These are phyloP conservation scores for Laguncularia racemosa DNA, from an alignment of 345 rosid genomes.

Conservation along the genomic window DNA sequence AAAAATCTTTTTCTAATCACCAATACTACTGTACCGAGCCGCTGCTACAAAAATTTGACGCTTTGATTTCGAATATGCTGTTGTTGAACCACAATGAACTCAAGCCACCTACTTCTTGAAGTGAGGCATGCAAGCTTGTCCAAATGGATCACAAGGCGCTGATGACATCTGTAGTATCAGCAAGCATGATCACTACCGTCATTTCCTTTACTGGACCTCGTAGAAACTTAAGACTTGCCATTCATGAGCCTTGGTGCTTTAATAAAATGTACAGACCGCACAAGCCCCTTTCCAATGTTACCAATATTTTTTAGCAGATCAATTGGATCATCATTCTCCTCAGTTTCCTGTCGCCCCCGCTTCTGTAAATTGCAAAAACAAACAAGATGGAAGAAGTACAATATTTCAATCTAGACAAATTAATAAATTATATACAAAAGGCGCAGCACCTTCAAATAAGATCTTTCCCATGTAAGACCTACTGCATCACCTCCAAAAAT, in stretches of 20 bases:
- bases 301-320: conserved; percentile 49
- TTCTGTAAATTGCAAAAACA: conserved; percentile 33
- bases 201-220: too few species aligned
- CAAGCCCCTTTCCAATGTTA: conserved; percentile 80
- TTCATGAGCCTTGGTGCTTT: conserved; percentile 39
- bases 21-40: too few species aligned
- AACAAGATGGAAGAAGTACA: background rate
- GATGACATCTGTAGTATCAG: too few species aligned
- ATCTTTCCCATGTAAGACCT: conserved; percentile 74
- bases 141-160: too few species aligned
- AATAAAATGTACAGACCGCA: conserved; percentile 53
- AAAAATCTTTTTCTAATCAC: too few species aligned
- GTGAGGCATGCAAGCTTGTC: too few species aligned
- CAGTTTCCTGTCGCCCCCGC: conserved; percentile 42
- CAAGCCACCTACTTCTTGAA: too few species aligned
- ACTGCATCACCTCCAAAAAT: conserved; percentile 76
- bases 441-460: conserved; percentile 41
- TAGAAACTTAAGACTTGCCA: background rate
- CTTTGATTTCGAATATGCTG: too few species aligned
- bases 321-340: conserved; percentile 30
- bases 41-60: too few species aligned
- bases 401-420: background rate
- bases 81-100: too few species aligned
- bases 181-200: too few species aligned
- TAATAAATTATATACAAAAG: conserved; percentile 4